Evolutionary conservation across 2,329 filamentous ascomycete species (phyloP), one percentile per base, ranked within the genome.

Genomic region (Xylaria sp.): DNA sequence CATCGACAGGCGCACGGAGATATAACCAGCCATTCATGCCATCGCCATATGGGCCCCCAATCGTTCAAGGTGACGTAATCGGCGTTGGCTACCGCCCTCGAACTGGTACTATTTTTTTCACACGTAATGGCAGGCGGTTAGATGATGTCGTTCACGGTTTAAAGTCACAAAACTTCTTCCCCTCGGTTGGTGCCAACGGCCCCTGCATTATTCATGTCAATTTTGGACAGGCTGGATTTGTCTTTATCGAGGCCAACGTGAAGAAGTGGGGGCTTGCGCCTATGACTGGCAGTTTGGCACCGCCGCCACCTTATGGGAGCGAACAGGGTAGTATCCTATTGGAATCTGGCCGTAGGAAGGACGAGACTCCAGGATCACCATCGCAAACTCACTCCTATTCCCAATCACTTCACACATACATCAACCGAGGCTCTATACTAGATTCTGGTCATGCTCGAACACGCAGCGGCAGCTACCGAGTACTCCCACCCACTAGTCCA

Each of bases 221-320:
- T 80, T 97, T 99, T 79, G 96, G 96, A 7, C 96, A 99, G 79
- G 93, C 96, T 77, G 96, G 96, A 40, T 99, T 98, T 78, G 96
- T 99, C 58, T 99, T 98, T 78, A 98, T 99, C 75, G 96, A 99
- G 81, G 96, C 95, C 70, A 99, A 99, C 77, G 96, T 99, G 69
- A 99, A 99, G 89, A 99, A 98, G 85, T 99, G 96, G 96, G 96
- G 96, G 1, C 84, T 99, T 64, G 96, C 96, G 57, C 96, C 96
- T 5, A 97, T 97, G 87, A 97, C 93, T 1, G 96, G 96, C 67
- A 97, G 93, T 76, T 86, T 99, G 68, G 96, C 96, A 33, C 96
- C 96, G 17, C 96, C 96, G 51, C 96, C 96, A 59, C 96, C 96
- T 1, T 99, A 99, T 78, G 96, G 96, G 57, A 97, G 93, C 71